Evolutionary conservation across 768 basidiomycete species (phyloP), one percentile per base, ranked within the genome.

Genomic region (Asterophora parasitica): DNA sequence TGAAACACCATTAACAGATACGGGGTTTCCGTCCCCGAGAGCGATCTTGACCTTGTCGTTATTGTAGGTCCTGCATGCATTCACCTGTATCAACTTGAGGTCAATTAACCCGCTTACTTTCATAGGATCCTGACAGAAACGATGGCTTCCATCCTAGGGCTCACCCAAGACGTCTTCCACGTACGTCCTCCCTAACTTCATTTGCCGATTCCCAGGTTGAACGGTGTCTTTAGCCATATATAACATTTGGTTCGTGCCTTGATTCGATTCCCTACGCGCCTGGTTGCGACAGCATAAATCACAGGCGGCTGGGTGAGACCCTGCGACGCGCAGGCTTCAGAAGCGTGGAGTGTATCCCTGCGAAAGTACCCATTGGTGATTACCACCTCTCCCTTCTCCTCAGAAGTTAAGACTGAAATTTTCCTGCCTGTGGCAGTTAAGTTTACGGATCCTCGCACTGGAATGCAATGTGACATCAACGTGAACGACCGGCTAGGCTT

Each of bases 401-500:
- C 27, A n/a, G n/a, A 1, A 30, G 41, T 12, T 23, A 5, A 8
- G 4, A 17, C 20, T 39, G 7, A 39, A 4, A 26, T 20, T 30
- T 31, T n/a, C 27, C 35, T 11, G 26, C 17, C 11, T 15, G 15
- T 17, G 32, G 7, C 54, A 83, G 82, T 83, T 26, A 78, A 76
- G 54, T 77, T 77, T 51, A 55, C 39, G n/a, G 77, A 82, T 51
- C 66, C 62, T 0, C n/a, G 7, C 2, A 74, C 72, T 0, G 58
- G 61, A 12, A 49, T 79, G 16, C 46, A 68, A 0, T 73, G 77
- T 49, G 83, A 84, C 51, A 63, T 86, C 53, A 82, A 82, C 56
- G 68, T 82, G 48, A 87, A 88, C 57, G 74, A 81, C 23, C 77
- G 74, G 5, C 67, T 85, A 1, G 84, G 83, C 1, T 46, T 73